Evolutionary conservation across 345 rosid species (phyloP), one percentile per base, ranked within the genome.

Genomic region (Eucalyptus polybractea): DNA sequence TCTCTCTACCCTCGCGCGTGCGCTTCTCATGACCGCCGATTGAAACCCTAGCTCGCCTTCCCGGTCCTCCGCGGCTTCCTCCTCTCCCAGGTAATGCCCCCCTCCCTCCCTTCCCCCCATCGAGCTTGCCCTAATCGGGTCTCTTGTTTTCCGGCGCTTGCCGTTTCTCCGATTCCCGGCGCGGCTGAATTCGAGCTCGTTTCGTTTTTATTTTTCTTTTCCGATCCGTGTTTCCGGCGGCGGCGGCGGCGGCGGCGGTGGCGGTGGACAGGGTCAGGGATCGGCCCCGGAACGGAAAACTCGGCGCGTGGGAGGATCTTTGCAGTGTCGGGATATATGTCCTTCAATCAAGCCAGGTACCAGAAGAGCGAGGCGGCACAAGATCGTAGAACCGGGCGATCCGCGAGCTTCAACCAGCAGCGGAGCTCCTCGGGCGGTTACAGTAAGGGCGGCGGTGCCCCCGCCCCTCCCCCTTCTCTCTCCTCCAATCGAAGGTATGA

Each of bases 271-370:
- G 83, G 47, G 83, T 19, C 27, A 76, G 83, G 47, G 83, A 76
- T 76, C 83, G 83, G 42, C 83, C 80, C 83, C 24, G 40, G 40
- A 56, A 56, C 62, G 62, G 29, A 69, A 69, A 10, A 33, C 44
- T 33, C 24, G 44, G 44, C 44, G 81, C 12, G 44, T 62, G 76
- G 37, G 72, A 44, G 44, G 83, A 76, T 76, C 47, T 22, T n/a
- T 21, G 8, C 83, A 76, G 83, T 76, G 83, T 53, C 83, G 83
- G 83, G 83, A 95, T 94, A 88, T 95, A 98, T 98, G 99, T 97
- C 99, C 97, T 94, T 94, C 98, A 96, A 96, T 95, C 99, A 96
- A 96, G 86, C 98, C 80, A 93, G 98, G 96, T 85, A 97, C 88
- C 98, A 96, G 80, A 95, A 93, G 95, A 95, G 91, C 94, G 97